Evolutionary conservation across 169 alveolate genomes (phyloP), one percentile per base, ranked within the genome.

Genomic region (Eimeria brunetti): DNA sequence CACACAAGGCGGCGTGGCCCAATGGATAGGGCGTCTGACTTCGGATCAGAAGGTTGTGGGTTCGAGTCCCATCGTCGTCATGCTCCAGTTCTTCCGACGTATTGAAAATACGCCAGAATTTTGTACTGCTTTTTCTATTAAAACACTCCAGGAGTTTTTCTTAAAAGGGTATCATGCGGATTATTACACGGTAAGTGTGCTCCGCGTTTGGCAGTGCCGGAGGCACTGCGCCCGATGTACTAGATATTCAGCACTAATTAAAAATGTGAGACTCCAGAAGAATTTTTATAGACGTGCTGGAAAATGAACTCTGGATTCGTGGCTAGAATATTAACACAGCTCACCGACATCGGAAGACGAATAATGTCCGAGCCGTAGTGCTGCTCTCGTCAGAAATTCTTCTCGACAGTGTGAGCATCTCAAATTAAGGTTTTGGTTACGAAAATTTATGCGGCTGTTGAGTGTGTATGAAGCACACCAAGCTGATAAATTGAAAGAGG

Each of bases 31-130:
- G 99, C 99, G 99, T 98, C 99, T 98, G 99, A 98, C 99, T 98
- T 97, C 99, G 99, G 99, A 98, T 97, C 99, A 98, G 99, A 98
- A 98, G 99, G 98, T 98, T 98, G 99, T 98, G 99, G 99, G 99
- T 98, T 98, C 99, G 99, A 62, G 73, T 62, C 73, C 73, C 73
- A 62, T 62, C 73, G 73, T 62, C 73, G 73, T 62, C 73, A 27
- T 1, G 24, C 22, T 2, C 5, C n/a, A 1, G 67, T 58, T 58
- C 18, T 14, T 0, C 7, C 8, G n/a, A 18, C n/a, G 6, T 24
- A 58, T 16, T 16, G 9, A 5, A 58, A 20, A 12, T 20, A 0
- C 5, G 67, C 6, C 18, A 30, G 30, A 11, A 0, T 4, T 58
- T 16, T 20, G 9, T 4, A 1, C 5, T 58, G n/a, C 18, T 16